A percentile compares a stretch with the other conserved stretches of the same genome.
Evolutionary conservation across 2,329 filamentous ascomycete genomes (phyloP).

Genomic region (Penicillium thymicola): DNA sequence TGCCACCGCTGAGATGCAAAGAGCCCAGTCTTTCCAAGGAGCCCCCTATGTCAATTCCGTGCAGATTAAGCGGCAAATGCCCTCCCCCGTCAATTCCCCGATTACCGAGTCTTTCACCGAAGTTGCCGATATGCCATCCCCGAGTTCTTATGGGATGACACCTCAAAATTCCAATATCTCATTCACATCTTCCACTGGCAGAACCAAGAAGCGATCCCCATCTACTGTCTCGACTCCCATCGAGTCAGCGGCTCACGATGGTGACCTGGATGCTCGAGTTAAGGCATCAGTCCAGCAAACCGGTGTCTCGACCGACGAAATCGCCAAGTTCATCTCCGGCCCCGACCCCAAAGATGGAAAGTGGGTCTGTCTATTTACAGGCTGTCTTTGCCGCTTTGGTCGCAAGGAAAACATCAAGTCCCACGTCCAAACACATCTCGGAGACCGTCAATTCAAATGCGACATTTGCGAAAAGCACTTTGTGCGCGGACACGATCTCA

Average conservation of each 20-base stretch:
- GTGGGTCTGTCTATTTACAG: conserved; percentile 72
- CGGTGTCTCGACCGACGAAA: conserved; percentile 82
- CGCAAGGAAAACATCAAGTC: conserved; percentile 98
- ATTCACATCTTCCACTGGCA: conserved; percentile 24
- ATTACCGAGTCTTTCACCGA: conserved; percentile 53
- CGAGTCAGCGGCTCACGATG: conserved; percentile 46
- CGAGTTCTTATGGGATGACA: conserved; percentile 22
- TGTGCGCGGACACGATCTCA: conserved; percentile 93
- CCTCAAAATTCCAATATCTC: conserved; percentile 31
- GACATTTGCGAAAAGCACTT: conserved; percentile 93
- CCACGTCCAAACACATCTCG: conserved; percentile 95
- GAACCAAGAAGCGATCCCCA: conserved; percentile 19
- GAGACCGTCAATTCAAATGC: conserved; percentile 92
- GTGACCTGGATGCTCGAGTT: conserved; percentile 53
- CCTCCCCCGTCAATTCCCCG: conserved; percentile 55
- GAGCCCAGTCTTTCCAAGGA: conserved; percentile 49
- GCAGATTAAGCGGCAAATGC: conserved; percentile 45
- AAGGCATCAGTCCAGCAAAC: conserved; percentile 69
- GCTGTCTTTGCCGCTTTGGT: conserved; percentile 87
- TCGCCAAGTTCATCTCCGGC: conserved; percentile 68
- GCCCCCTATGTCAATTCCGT: conserved; percentile 31
- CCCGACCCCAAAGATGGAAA: conserved; percentile 72
- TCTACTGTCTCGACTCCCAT: conserved; percentile 25
- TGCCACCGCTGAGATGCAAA: conserved; percentile 42
- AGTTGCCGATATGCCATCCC: conserved; percentile 44